Base-by-base conservation (phyloP, 441 rosid species). In the Pelargonium fulgidum region DNA sequence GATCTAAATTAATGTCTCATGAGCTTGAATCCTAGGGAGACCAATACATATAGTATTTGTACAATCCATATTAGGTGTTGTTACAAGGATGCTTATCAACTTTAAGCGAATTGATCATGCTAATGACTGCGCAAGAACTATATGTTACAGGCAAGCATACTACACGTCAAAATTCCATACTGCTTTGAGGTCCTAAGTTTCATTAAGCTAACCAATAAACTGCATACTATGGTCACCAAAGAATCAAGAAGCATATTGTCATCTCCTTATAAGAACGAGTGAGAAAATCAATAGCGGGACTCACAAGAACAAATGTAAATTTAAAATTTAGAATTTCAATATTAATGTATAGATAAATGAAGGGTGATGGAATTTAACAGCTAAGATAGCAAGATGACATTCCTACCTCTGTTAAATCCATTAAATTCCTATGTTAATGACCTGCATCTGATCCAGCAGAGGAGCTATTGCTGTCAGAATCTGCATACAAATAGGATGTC, bases 381-480 rank as follows among this genome's bases (percentile, higher is more conserved):
- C 58, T 3, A 29, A 29, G 36, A 29, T 29, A 29, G 36, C 20
- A 14, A 3, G 58, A 14, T 3, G 22, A 8, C 24, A 8, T 17
- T 33, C 78, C 72, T 81, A 82, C 85, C 87, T 82, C 64, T 69
- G 66, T 62, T 70, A 52, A 79, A 62, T 79, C 63, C 76, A 67
- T 29, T 72, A 63, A 70, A 66, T 76, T 81, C 72, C 79, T 71
- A 70, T 70, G 77, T 76, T 80, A 87, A 79, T 76, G 84, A 62
- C 85, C 88, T 8, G 77, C 81, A 74, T 92, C 97, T 76, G 96
- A 91, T 73, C 89, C 97, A 24, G 90, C 85, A 7, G 99, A 94
- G 72, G 99, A 89, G 79, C 93, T 90, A 65, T 90, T 97, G 63
- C 93, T 90, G 82, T 94, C 99, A 62, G 98, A 90, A 77, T 92